These are phyloP conservation scores for Botrytis squamosa DNA, from an alignment of 2,329 filamentous ascomycete species.

Conservation along the genomic window DNA sequence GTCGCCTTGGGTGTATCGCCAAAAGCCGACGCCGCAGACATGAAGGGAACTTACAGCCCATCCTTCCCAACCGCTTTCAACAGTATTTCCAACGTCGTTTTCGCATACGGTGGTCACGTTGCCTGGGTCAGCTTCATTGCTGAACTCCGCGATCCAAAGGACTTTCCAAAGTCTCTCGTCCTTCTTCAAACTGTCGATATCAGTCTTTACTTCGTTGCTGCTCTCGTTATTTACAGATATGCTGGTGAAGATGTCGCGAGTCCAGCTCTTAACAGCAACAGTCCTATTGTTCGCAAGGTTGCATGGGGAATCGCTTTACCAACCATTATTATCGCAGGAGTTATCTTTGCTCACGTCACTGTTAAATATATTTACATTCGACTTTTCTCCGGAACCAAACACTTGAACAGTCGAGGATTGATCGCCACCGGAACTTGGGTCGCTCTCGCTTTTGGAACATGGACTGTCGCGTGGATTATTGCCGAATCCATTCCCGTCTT, in stretches of 20 bases:
- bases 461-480: slow-evolving; percentile 64
- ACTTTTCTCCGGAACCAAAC: slow-evolving; percentile 54
- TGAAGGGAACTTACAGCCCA: slow-evolving; percentile 43
- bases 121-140: slow-evolving; percentile 60
- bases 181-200: slow-evolving; percentile 59
- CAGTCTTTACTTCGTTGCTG: slow-evolving; percentile 53
- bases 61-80: slow-evolving; percentile 47
- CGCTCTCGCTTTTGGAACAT: slow-evolving; percentile 53
- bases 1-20: slow-evolving; percentile 44
- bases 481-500: slow-evolving; percentile 69
- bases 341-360: slow-evolving; percentile 67
- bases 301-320: slow-evolving; percentile 68
- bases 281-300: slow-evolving; percentile 55
- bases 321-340: slow-evolving; percentile 69
- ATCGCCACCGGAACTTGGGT: slow-evolving; percentile 57
- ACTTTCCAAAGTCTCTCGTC: slow-evolving; percentile 58
- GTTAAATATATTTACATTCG: slow-evolving; percentile 65
- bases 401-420: slow-evolving; percentile 45
- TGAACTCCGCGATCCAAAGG: slow-evolving; percentile 54
- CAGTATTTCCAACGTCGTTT: slow-evolving; percentile 56
- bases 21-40: not conserved
- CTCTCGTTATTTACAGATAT: slow-evolving; percentile 63
- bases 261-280: slow-evolving; percentile 62
- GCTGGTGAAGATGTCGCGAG: slow-evolving; percentile 60
- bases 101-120: slow-evolving; percentile 59